These are phyloP conservation scores for Syncephalis fuscata DNA, from an alignment of 371 early-diverging fungal species.

Conservation along the genomic window DNA sequence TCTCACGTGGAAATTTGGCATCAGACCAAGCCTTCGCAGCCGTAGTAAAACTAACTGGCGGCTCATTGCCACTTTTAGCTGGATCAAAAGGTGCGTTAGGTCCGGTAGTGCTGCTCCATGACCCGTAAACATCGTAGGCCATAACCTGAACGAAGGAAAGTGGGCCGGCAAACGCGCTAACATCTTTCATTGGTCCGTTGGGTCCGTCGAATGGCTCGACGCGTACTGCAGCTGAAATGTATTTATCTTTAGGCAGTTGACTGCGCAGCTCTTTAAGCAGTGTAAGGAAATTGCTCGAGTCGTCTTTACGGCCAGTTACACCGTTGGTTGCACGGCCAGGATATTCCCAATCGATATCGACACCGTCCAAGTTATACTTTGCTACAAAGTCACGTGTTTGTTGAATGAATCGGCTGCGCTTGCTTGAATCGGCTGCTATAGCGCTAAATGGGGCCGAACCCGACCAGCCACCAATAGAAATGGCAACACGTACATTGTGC, in stretches of 20 bases:
- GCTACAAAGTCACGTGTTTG: constrained; percentile 2
- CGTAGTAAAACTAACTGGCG: constrained; percentile 3
- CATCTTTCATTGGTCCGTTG: constrained; percentile 31
- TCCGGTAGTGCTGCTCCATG: constrained; percentile 30
- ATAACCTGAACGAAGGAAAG: constrained; percentile 40
- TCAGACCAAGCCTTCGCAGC: constrained; percentile 26
- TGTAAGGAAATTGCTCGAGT: constrained; percentile 34
- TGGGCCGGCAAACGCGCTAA: constrained; percentile 28
- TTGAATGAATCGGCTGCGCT: constrained; percentile 33
- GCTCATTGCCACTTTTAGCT: constrained; percentile 3
- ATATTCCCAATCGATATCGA: constrained; percentile 57
- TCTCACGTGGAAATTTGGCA: constrained; percentile 37
- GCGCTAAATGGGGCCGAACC: constrained; percentile 43
- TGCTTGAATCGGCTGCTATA: constrained; percentile 20
- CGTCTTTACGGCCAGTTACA: constrained; percentile 39
- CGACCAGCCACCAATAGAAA: constrained; percentile 67
- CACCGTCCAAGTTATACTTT: constrained; percentile 6
- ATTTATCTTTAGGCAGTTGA: constrained; percentile 28
- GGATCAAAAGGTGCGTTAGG: constrained; percentile 39
- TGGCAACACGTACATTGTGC: constrained; percentile 21
- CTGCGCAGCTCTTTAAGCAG: constrained; percentile 43
- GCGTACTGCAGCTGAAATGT: constrained; percentile 55
- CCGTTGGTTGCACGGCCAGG: constrained; percentile 37
- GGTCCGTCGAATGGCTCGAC: constrained; percentile 40
- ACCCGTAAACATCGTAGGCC: constrained; percentile 26